Conservation (phyloP, 176 grass and related monocot genomes). For the Metroxylon sagu region DNA sequence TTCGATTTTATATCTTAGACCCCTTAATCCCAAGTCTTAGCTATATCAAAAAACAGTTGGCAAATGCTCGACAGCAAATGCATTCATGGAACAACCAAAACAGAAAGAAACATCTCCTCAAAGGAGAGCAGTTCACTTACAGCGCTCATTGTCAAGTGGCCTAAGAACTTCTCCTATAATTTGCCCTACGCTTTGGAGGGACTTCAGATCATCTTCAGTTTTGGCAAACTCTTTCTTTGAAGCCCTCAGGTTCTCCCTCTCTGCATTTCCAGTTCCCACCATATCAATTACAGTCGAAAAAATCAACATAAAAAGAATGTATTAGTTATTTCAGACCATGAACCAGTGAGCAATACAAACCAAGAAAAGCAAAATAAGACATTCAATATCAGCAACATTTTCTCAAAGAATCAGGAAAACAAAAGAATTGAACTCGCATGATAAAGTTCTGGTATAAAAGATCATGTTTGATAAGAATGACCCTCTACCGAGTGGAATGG, state of each 20-base stretch:
- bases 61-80: too few species aligned
- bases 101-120: too few species aligned
- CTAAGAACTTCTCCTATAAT: conserved; percentile 95
- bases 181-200: conserved; percentile 89
- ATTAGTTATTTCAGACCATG: conserved; percentile 10
- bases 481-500: too few species aligned
- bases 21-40: too few species aligned
- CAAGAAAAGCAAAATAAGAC: background rate
- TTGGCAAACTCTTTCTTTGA: conserved; percentile 70
- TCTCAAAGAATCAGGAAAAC: too few species aligned
- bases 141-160: conserved; percentile 74
- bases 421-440: too few species aligned
- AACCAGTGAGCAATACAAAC: background rate
- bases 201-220: conserved; percentile 95
- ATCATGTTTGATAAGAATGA: too few species aligned
- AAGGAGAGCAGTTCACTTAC: conserved; percentile 29
- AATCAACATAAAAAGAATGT: conserved; percentile 15
- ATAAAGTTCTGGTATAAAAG: too few species aligned
- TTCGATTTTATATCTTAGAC: too few species aligned
- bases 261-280: conserved; percentile 32
- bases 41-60: too few species aligned
- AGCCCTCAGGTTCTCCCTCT: conserved; percentile 50
- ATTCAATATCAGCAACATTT: background rate
- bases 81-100: too few species aligned
- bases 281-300: conserved; percentile 12